phyloP scores from a whole-genome alignment of 129 eudicot genomes.

The Logfia minima region DNA sequence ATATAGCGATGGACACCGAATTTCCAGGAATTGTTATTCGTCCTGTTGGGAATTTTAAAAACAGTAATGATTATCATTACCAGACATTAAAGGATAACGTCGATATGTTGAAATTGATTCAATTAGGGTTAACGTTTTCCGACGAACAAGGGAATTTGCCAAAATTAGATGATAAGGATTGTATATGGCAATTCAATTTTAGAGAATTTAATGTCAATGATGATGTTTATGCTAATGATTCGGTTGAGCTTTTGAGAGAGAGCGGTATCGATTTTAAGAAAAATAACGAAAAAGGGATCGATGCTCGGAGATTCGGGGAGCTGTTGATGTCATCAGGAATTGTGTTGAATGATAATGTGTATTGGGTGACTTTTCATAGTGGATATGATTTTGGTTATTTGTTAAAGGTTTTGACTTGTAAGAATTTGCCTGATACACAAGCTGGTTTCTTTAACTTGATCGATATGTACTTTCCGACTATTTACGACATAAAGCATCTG shows the following conservation, averaged over 20 bases:
- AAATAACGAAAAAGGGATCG: slow-evolving; percentile 70
- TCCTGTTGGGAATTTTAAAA: slow-evolving; percentile 74
- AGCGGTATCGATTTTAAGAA: slow-evolving; percentile 82
- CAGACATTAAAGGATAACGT: slow-evolving; percentile 80
- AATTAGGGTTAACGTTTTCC: slow-evolving; percentile 78
- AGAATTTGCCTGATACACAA: slow-evolving; percentile 72
- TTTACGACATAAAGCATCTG: slow-evolving; percentile 84
- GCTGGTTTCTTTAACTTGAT: slow-evolving; percentile 68
- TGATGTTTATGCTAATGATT: slow-evolving; percentile 77
- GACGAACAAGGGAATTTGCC: slow-evolving; percentile 77
- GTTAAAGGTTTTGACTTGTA: slow-evolving; percentile 80
- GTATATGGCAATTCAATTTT: slow-evolving; percentile 91
- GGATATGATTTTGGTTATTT: slow-evolving; percentile 91
- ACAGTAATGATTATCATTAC: slow-evolving; percentile 66
- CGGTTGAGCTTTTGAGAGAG: slow-evolving; percentile 73
- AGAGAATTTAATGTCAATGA: slow-evolving; percentile 77
- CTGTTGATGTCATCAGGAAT: slow-evolving; percentile 89
- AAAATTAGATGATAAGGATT: slow-evolving; percentile 46
- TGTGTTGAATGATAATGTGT: slow-evolving; percentile 74
- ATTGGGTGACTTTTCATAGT: slow-evolving; percentile 87
- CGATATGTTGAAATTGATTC: slow-evolving; percentile 78
- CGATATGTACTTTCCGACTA: slow-evolving; percentile 62
- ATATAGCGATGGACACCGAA: slow-evolving; percentile 87
- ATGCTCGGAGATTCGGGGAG: slow-evolving; percentile 72
- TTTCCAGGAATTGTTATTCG: slow-evolving; percentile 85